Conservation (phyloP, 2,329 filamentous ascomycete genomes). For the Plenodomus biglobosus region DNA sequence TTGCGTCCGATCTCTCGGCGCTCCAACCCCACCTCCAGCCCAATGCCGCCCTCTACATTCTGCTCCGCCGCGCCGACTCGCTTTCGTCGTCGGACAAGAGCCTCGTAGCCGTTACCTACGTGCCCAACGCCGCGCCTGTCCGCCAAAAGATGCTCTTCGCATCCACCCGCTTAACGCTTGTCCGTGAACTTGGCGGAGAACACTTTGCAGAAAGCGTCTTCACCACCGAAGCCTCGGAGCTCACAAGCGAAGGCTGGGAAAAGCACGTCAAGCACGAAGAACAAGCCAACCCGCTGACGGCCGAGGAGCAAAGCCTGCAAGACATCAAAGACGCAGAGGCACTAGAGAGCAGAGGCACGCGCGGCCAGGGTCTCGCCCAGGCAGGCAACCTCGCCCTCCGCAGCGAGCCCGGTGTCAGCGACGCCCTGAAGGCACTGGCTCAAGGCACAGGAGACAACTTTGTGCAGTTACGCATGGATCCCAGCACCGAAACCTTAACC, state of each 20-base stretch:
- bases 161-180: constrained; percentile 71
- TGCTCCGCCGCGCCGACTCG: constrained; percentile 67
- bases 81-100: constrained; percentile 42
- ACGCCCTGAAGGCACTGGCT: constrained; percentile 63
- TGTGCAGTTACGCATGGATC: constrained; percentile 74
- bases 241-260: constrained; percentile 69
- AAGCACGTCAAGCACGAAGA: constrained; percentile 69
- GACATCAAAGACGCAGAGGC: constrained; percentile 76
- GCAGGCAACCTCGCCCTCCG: constrained; percentile 51
- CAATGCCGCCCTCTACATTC: constrained; percentile 70
- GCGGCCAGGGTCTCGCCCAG: constrained; percentile 47
- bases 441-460: constrained; percentile 54
- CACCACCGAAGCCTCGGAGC: constrained; percentile 67
- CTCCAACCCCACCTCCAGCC: constrained; percentile 66
- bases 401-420: constrained; percentile 64
- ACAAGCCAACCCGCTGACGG: constrained; percentile 68
- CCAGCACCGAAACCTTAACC: constrained; percentile 67
- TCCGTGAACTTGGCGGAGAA: constrained; percentile 75
- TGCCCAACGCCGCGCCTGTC: constrained; percentile 76
- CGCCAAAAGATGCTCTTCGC: constrained; percentile 88
- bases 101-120: constrained; percentile 72
- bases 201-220: constrained; percentile 78
- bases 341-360: constrained; percentile 70
- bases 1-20: constrained; percentile 64
- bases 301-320: constrained; percentile 71